Evolutionary conservation across 306 rosid genomes (phyloP), one percentile per base, ranked within the genome.

Genomic region (Sesbania bispinosa): DNA sequence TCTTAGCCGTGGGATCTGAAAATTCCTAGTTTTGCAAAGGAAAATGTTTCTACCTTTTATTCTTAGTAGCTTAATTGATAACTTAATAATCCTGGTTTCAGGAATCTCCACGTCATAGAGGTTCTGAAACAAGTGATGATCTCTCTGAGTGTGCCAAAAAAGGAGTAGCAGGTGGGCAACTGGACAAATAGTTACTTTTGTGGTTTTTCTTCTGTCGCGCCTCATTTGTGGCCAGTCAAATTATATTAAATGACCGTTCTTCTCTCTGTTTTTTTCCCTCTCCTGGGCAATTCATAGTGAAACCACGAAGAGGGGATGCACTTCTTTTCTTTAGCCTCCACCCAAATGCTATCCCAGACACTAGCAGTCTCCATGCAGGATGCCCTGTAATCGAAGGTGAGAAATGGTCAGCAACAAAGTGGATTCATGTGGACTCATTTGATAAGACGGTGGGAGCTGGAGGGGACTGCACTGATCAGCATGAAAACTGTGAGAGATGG

Each of bases 401-500:
- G 90, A 95, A 95, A 79, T 95, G 97, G 97, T 95, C 99, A 1
- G 97, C 99, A 60, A 88, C 97, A 3, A 95, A 95, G 84, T 95
- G 99, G 99, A 95, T 92, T 69, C 99, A 86, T 48, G 97, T 95
- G 16, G 90, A 92, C 68, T 82, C 96, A 26, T 95, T 94, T 47
- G 97, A 94, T 82, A 85, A 72, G 79, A 66, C 10, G 11, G 46
- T 83, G 80, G 82, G 86, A 26, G 82, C 79, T 9, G 84, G 69
- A 39, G 90, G 88, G 13, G 84, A 77, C 52, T 94, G 99, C 80
- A 51, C 66, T 18, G 97, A 94, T 85, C 79, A 27, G 71, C 80
- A 91, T 35, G 88, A 78, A 23, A 91, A 65, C 71, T 94, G 99
- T 45, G 96, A 88, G 67, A 82, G 80, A 76, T 95, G 97, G 97